These are phyloP conservation scores for Rosa multiflora DNA, from an alignment of 306 rosid genomes.

Conservation along the genomic window DNA sequence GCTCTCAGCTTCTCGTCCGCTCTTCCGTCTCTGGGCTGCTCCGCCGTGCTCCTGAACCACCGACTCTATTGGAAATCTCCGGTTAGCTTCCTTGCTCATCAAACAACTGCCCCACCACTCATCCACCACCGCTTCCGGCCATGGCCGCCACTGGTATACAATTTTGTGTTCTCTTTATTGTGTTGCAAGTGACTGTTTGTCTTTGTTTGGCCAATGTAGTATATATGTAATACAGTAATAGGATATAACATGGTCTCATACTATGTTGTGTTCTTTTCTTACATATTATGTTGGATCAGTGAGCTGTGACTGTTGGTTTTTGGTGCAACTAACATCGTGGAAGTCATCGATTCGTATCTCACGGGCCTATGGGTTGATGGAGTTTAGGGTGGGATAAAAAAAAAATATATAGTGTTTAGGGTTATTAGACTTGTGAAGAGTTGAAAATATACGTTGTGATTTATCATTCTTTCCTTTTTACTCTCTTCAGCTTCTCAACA, in stretches of 20 bases:
- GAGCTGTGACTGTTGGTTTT: too few species aligned
- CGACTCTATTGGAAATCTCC: neutral
- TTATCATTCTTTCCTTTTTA: neutral
- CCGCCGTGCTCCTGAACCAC: too few species aligned
- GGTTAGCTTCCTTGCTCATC: neutral
- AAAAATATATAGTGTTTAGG: too few species aligned
- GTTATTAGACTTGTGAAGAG: too few species aligned
- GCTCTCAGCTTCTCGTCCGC: neutral
- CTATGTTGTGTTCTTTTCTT: too few species aligned
- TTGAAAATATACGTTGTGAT: neutral
- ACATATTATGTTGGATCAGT: neutral
- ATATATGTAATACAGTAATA: too few species aligned
- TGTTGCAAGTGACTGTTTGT: neutral
- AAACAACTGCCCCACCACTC: neutral
- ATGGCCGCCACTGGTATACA: neutral
- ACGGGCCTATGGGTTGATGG: too few species aligned
- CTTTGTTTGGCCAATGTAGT: neutral
- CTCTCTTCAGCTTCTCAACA: conserved; percentile 27
- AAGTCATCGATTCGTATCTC: too few species aligned
- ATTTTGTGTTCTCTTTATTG: neutral
- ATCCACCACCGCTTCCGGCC: neutral
- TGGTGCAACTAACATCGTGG: too few species aligned
- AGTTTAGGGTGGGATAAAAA: too few species aligned
- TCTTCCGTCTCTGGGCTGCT: neutral
- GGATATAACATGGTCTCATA: neutral